phyloP scores from a whole-genome alignment of 768 basidiomycete species.

The Pisolithus sp. region DNA sequence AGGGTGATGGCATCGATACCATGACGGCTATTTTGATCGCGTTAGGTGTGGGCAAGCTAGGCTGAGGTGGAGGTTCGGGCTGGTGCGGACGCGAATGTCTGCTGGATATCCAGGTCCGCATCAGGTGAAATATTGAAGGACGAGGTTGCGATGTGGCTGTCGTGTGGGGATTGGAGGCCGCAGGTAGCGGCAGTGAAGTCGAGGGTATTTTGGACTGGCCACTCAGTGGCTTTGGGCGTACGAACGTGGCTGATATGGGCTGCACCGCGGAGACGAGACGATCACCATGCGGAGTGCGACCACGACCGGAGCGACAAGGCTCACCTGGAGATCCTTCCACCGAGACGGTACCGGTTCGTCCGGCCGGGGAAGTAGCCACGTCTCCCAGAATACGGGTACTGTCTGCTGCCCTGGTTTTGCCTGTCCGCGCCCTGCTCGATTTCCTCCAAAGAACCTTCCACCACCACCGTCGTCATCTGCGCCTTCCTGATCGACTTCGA shows the following conservation, averaged over 20 bases:
- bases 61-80: conserved; percentile 8
- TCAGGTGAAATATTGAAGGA: not conserved
- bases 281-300: not conserved
- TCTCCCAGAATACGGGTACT: conserved; percentile 15
- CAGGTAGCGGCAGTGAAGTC: not conserved
- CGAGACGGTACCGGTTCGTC: not conserved
- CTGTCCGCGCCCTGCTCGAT: conserved; percentile 7
- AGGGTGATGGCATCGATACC: conserved; percentile 40
- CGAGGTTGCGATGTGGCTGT: not conserved
- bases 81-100: conserved; percentile 1
- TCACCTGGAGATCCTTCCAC: conserved; percentile 20
- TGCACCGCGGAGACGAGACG: not conserved
- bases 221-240: conserved; percentile 11
- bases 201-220: not conserved
- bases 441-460: not conserved
- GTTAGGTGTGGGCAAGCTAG: conserved; percentile 12
- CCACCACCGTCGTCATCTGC: conserved; percentile 7
- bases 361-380: conserved; percentile 10
- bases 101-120: conserved; percentile 5
- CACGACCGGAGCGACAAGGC: not conserved
- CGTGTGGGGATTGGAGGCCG: not conserved
- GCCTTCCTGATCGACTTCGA: conserved; percentile 7
- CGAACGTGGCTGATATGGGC: conserved; percentile 18
- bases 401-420: conserved; percentile 8
- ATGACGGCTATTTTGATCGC: conserved; percentile 37